Evolutionary conservation across 768 basidiomycete genomes (phyloP), one percentile per base, ranked within the genome.

Genomic region (Trametes coccinea): DNA sequence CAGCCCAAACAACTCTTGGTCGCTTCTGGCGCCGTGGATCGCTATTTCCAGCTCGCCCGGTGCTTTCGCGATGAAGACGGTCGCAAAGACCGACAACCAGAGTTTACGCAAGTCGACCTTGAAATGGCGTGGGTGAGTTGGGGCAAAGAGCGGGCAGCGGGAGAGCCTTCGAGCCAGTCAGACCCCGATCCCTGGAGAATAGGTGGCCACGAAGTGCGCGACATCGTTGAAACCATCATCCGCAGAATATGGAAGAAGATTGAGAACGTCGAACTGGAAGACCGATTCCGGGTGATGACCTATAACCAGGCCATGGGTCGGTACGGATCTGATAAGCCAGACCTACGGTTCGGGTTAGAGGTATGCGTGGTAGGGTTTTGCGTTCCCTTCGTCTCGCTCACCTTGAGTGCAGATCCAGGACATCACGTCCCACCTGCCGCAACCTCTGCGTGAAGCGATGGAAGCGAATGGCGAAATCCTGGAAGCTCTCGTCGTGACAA

Each of bases 11-110:
- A 97, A 71, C 80, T 97, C 4, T 81, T 98, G 58, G 90, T 97
- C 27, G 88, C 89, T 63, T 96, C 95, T 8, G 95, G 95, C 16
- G 87, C 82, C 3, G 81, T 95, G n/a, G 90, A 93, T 70, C 86
- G 82, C 66, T 98, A 98, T 75, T 98, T 86, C 75, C 95, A 98
- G 73, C 80, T 98, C 55, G 95, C 95, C 13, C 86, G 86, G 66
- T 98, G 95, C 76, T 98, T 98, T 80, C 85, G 95, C 47, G 95
- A 98, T 73, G 95, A 98, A 74, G 93, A 93, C 70, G 94, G 95
- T 4, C 83, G 95, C 59, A 95, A 91, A 74, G 95, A 98, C 72
- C 83, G 95, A 46, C 95, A 98, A 71, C 95, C 95, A 0, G 95
- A 98, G 74, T 98, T 98, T 75, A 98, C 95, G 22, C 95, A 98